A percentile compares a stretch with the other conserved stretches of the same genome.
These are phyloP conservation scores for Tricholomella constricta DNA, from an alignment of 768 basidiomycete genomes.

Conservation along the genomic window DNA sequence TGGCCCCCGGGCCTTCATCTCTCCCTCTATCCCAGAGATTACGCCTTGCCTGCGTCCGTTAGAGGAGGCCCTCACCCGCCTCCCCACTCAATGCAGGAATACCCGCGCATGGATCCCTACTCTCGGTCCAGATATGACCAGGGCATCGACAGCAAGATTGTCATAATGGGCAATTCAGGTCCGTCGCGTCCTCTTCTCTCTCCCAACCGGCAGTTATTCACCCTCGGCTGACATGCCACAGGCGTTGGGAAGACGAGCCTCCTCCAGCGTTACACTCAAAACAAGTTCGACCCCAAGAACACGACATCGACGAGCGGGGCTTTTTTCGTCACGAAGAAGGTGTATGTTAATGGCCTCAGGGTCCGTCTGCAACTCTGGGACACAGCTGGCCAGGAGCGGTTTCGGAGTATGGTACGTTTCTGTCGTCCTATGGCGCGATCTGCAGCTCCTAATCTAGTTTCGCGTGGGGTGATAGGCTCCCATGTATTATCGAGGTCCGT, in stretches of 20 bases:
- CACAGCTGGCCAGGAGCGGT: slow-evolving; percentile 92
- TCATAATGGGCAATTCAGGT: slow-evolving; percentile 86
- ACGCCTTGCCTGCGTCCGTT: slow-evolving; percentile 20
- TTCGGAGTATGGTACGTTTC: slow-evolving; percentile 78
- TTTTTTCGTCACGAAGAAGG: slow-evolving; percentile 93
- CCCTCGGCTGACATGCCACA: slow-evolving; percentile 28
- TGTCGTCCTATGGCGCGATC: slow-evolving; percentile 16
- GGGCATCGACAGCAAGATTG: slow-evolving; percentile 92
- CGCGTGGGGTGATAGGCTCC: slow-evolving; percentile 64
- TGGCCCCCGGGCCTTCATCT: slow-evolving; percentile 42
- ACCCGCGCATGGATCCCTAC: slow-evolving; percentile 66
- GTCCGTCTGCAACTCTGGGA: slow-evolving; percentile 91
- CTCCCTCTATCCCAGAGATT: slow-evolving; percentile 13
- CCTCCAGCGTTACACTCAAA: slow-evolving; percentile 86
- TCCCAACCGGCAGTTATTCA: slow-evolving; percentile 8
- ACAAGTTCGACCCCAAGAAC: slow-evolving; percentile 87
- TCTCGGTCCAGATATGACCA: slow-evolving; percentile 71
- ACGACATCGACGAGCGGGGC: slow-evolving; percentile 91
- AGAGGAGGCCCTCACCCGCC: slow-evolving; percentile 20
- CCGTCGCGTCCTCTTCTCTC: slow-evolving; percentile 15
- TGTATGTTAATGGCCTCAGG: slow-evolving; percentile 79
- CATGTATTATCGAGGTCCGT: slow-evolving; percentile 85
- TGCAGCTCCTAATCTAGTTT: slow-evolving; percentile 17
- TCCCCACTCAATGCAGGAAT: slow-evolving; percentile 52
- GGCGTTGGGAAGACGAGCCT: slow-evolving; percentile 94